Base-by-base conservation (phyloP, 345 rosid genomes). In the Ricinus communis region DNA sequence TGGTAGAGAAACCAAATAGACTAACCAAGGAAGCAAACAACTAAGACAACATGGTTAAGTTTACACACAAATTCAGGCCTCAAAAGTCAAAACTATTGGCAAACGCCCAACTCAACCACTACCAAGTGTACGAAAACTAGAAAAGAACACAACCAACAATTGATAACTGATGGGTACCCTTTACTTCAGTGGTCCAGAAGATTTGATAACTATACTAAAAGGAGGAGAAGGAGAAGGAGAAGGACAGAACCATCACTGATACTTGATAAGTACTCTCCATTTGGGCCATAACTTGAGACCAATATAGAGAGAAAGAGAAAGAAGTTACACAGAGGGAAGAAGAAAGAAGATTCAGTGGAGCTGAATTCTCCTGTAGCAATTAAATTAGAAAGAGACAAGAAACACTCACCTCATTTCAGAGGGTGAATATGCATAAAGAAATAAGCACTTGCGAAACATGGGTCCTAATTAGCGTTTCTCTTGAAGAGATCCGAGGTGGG, bases 331-430 rank as follows among this genome's bases (percentile, higher is more conserved):
- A n/a, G n/a, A n/a, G n/a, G n/a, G n/a, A n/a, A n/a, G 41, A 43
- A 27, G 3, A 21, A 47, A 8, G 64, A 57, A 36, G 65, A 75
- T 52, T 60, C 73, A 45, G 8, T 43, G 56, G 61, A 74, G 58
- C 33, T 13, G 63, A 31, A 51, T 25, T 31, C 36, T 41, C 6
- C 36, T 11, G 14, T 1, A 30, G 50, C 76, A 71, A 57, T 22
- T 36, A 31, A 38, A 55, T 16, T 11, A 2, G 19, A 51, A 43
- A 52, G 38, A 49, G 33, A 30, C 63, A 47, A n/a, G 55, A 33
- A 18, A 18, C 27, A 24, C 69, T 73, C 70, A 68, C 76, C 82
- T 75, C 56, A 62, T 46, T 19, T 21, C n/a, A n/a, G 30, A n/a
- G 28, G 38, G 41, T 10, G 41, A 25, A 46, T 2, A 14, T 21